These are phyloP conservation scores for Xylaria nigripes DNA, from an alignment of 495 filamentous ascomycete genomes.

Conservation along the genomic window DNA sequence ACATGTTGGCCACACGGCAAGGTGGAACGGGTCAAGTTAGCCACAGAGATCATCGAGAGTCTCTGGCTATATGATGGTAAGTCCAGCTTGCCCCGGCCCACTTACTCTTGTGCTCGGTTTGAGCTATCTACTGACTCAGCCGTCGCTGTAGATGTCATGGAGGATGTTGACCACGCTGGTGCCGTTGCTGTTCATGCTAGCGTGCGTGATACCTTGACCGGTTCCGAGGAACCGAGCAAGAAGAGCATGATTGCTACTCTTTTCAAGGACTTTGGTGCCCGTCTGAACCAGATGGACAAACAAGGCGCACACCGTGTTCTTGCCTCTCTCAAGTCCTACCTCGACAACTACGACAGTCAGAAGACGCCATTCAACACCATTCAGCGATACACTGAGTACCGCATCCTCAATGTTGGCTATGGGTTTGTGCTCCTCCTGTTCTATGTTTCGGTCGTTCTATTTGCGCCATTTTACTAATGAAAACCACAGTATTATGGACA, in stretches of 20 bases:
- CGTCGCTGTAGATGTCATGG: constrained; percentile 6
- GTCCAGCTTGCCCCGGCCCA: background rate
- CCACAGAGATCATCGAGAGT: constrained; percentile 13
- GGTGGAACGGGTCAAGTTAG: constrained; percentile 11
- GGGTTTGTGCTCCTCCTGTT: background rate
- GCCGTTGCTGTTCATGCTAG: constrained; percentile 10
- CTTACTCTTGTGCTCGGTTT: background rate
- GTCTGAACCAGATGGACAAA: constrained; percentile 9
- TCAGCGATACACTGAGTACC: constrained; percentile 11
- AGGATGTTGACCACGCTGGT: constrained; percentile 10
- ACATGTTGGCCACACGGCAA: constrained; percentile 10
- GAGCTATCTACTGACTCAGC: background rate
- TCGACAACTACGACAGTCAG: constrained; percentile 14
- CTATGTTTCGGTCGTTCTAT: background rate
- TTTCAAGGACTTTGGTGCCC: constrained; percentile 7
- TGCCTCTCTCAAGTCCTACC: constrained; percentile 5
- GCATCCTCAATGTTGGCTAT: constrained; percentile 12
- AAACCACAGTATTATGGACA: constrained; percentile 8
- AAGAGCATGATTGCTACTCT: constrained; percentile 1
- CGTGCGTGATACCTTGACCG: constrained; percentile 5
- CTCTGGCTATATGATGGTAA: constrained; percentile 14
- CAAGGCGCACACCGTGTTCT: constrained; percentile 9
- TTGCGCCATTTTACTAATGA: background rate
- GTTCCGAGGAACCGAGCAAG: constrained; percentile 3
- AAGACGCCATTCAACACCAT: constrained; percentile 13